Evolutionary conservation across 305 asterid genomes (phyloP), one percentile per base, ranked within the genome.

Genomic region (Rubia balearica): DNA sequence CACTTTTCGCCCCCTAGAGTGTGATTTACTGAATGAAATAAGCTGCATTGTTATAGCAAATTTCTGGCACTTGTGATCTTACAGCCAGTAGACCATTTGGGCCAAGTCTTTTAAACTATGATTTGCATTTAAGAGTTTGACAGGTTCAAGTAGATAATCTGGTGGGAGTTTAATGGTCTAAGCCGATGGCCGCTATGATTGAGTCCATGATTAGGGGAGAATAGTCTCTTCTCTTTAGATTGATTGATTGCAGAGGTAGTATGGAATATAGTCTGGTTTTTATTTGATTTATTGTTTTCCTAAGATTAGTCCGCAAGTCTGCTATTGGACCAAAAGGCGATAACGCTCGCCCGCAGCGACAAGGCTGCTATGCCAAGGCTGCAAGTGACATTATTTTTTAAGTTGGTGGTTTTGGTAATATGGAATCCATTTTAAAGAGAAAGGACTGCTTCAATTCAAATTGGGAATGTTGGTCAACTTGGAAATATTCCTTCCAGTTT

Each of bases 11-110:
- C 27, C 12, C 65, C 62, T 56, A 56, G 45, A 33, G 27, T 38
- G 36, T 45, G 24, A 19, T 22, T 19, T 30, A 16, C 14, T 43
- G 42, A 12, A 46, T 36, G 69, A 48, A 65, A 68, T 74, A 60
- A 67, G 68, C 68, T 38, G 7, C 27, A 64, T 11, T 61, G 55
- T 55, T 30, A 16, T 11, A n/a, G 38, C 55, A 65, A 16, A 12
- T 53, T 63, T 64, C 66, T 65, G 56, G 65, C 38, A 69, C 43
- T 68, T 19, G 8, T 5, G 38, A 24, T 53, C 22, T 53, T 69
- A 16, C 21, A 55, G 9, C 59, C 48, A 55, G 11, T 7, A n/a
- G 40, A 36, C 21, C 64, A 22, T 24, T 46, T 22, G 7, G 48
- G 49, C 36, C n/a, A 33, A 43, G 19, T 21, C 36, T 10, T 12